phyloP scores from a whole-genome alignment of 2,329 filamentous ascomycete species.

The Hymenoscyphus scutula region DNA sequence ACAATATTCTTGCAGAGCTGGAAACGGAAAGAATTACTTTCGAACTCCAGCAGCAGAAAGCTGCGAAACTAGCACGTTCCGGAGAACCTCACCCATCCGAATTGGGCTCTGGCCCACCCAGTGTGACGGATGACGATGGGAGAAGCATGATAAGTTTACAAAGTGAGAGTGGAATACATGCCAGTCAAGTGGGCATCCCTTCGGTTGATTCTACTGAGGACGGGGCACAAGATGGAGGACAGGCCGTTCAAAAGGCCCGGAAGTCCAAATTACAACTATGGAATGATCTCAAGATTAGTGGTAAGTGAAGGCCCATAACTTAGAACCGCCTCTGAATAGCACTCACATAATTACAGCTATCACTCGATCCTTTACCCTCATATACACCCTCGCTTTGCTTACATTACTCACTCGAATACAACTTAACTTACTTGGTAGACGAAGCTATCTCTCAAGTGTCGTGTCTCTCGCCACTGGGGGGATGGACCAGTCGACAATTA shows the following conservation, averaged over 20 bases:
- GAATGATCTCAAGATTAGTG: constrained; percentile 96
- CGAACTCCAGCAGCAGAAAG: constrained; percentile 92
- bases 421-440: constrained; percentile 90
- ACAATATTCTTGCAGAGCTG: constrained; percentile 82
- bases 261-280: constrained; percentile 92
- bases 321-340: constrained; percentile 18
- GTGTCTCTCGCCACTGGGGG: constrained; percentile 81
- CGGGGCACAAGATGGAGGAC: constrained; percentile 43
- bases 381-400: constrained; percentile 87
- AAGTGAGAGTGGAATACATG: constrained; percentile 80
- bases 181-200: constrained; percentile 69
- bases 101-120: constrained; percentile 46
- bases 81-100: constrained; percentile 48
- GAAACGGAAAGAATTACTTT: constrained; percentile 91
- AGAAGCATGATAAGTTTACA: constrained; percentile 72
- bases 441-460: constrained; percentile 94
- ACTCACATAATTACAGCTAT: constrained; percentile 58
- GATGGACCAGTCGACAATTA: constrained; percentile 72
- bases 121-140: constrained; percentile 78
- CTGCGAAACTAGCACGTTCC: constrained; percentile 63
- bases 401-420: constrained; percentile 92
- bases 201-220: constrained; percentile 44
- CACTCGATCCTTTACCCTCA: constrained; percentile 82
- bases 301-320: constrained; percentile 50
- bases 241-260: constrained; percentile 50